Evolutionary conservation across 176 grass and related monocot genomes (phyloP).

Genomic region (Oryza meyeriana): DNA sequence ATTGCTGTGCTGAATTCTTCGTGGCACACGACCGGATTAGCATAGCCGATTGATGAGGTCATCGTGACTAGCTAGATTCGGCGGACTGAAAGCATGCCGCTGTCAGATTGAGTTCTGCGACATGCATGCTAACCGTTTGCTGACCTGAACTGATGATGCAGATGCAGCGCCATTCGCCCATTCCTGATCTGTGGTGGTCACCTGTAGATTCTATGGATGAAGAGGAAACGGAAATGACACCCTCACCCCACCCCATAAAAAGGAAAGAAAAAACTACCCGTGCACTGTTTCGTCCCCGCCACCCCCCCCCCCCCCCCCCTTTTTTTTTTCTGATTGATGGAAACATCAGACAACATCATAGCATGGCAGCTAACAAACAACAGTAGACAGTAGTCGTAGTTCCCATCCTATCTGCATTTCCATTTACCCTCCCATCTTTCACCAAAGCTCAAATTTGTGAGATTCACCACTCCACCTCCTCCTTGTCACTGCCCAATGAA

Average conservation of each 20-base stretch:
- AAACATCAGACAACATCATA: background rate
- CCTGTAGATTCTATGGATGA: background rate
- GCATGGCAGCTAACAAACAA: background rate
- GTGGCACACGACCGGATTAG: background rate
- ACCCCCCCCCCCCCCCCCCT: no score
- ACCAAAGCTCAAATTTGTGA: background rate
- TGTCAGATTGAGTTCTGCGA: background rate
- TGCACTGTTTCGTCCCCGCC: background rate
- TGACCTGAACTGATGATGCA: background rate
- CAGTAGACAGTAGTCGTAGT: background rate
- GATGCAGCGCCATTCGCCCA: background rate
- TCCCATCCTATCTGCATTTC: background rate
- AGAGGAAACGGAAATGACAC: background rate
- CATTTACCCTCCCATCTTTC: background rate
- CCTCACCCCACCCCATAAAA: background rate
- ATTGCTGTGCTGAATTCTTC: background rate
- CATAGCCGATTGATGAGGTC: background rate
- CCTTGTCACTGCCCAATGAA: background rate
- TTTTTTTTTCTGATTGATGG: background rate
- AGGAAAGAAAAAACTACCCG: background rate
- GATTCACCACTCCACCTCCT: background rate
- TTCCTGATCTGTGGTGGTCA: background rate
- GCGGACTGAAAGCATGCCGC: background rate
- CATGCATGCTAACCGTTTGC: background rate
- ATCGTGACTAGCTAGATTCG: background rate